phyloP scores from a whole-genome alignment of 371 early-diverging fungal genomes.

The Mucor saturninus region DNA sequence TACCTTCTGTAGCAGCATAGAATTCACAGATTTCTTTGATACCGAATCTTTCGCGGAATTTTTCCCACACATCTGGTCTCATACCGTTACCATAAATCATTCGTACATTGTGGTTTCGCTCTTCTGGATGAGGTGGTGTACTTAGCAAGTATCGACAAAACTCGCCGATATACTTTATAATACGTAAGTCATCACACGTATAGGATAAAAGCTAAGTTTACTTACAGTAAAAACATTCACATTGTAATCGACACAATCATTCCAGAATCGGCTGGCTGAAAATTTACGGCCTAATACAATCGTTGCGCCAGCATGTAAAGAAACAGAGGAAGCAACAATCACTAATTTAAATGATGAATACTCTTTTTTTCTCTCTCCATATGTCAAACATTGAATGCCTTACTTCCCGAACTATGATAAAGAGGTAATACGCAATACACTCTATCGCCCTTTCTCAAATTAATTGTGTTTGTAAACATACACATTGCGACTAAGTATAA shows the following conservation, averaged over 20 bases:
- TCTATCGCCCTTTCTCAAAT: constrained; percentile 32
- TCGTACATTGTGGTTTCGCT: constrained; percentile 53
- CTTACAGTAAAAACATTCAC: constrained; percentile 46
- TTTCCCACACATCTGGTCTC: constrained; percentile 69
- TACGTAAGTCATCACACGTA: not conserved
- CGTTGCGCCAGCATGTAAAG: constrained; percentile 41
- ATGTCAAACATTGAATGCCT: not conserved
- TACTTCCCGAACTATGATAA: constrained; percentile 58
- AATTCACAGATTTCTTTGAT: constrained; percentile 60
- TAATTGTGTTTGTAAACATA: constrained; percentile 19
- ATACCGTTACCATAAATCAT: constrained; percentile 74
- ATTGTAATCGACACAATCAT: constrained; percentile 49
- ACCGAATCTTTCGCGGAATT: constrained; percentile 55
- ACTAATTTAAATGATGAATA: constrained; percentile 16
- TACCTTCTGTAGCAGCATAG: constrained; percentile 66
- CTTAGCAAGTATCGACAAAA: constrained; percentile 68
- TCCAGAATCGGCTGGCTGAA: constrained; percentile 55
- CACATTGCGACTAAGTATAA: constrained; percentile 21
- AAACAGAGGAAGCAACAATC: constrained; percentile 35
- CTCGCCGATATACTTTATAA: constrained; percentile 67
- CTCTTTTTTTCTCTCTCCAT: not conserved
- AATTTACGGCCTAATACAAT: constrained; percentile 55
- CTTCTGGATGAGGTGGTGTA: constrained; percentile 53
- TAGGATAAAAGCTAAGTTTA: not conserved
- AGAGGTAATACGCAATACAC: constrained; percentile 57